Percentiles rank a stretch among this genome's conserved stretches.
phyloP scores from a whole-genome alignment of 331 rosid genomes.

The Dryas integrifolia region DNA sequence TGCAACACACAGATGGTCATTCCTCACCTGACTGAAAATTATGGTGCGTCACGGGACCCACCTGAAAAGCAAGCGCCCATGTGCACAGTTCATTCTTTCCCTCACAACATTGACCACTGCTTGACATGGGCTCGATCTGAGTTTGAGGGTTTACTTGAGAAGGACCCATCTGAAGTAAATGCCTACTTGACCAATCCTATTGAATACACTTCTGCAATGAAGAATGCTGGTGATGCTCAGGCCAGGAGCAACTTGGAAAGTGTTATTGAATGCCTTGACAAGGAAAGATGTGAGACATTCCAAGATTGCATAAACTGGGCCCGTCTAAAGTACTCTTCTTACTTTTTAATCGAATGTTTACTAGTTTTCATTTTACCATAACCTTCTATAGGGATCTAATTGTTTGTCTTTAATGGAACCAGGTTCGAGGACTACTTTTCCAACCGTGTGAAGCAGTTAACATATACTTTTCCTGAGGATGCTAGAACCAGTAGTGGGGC shows the following conservation, averaged over 20 bases:
- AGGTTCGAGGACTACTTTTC: constrained; percentile 29
- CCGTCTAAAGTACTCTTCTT: constrained; percentile 24
- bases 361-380: too few relatives aligned
- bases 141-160: constrained; percentile 34
- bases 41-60: constrained; percentile 29
- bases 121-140: constrained; percentile 35
- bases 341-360: neutral
- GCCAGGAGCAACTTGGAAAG: constrained; percentile 31
- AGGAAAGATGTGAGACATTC: constrained; percentile 24
- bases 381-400: constrained; percentile 7
- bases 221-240: constrained; percentile 35
- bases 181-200: constrained; percentile 22
- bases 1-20: constrained; percentile 35
- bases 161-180: constrained; percentile 31
- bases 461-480: constrained; percentile 32
- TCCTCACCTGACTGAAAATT: constrained; percentile 33
- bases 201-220: constrained; percentile 21
- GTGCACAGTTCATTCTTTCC: constrained; percentile 33
- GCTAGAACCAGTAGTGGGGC: constrained; percentile 29
- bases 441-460: constrained; percentile 28
- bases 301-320: constrained; percentile 34
- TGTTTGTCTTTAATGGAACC: neutral
- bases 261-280: constrained; percentile 30
- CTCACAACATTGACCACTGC: constrained; percentile 33
- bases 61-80: constrained; percentile 36